Conservation (phyloP, 2,329 filamentous ascomycete species). For the Fusarium concolor region DNA sequence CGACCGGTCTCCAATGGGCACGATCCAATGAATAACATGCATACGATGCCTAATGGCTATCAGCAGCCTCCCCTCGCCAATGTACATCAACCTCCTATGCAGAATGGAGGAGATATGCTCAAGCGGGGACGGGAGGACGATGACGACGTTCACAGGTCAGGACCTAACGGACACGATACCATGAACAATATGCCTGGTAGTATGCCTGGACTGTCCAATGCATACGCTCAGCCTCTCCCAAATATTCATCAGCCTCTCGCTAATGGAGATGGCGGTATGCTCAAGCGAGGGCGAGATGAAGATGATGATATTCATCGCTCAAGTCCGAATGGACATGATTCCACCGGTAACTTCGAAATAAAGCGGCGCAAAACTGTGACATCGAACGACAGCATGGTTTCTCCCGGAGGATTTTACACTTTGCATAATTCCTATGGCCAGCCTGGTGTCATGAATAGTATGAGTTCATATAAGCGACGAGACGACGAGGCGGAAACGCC, state of each 20-base stretch:
- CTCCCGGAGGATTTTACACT: slow-evolving; percentile 22
- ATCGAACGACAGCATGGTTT: slow-evolving; percentile 23
- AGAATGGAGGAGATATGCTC: slow-evolving; percentile 70
- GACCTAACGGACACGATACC: slow-evolving; percentile 77
- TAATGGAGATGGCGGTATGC: slow-evolving; percentile 68
- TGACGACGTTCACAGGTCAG: slow-evolving; percentile 69
- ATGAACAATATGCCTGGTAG: slow-evolving; percentile 71
- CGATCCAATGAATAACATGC: slow-evolving; percentile 71
- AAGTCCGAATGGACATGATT: slow-evolving; percentile 56
- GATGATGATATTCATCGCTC: slow-evolving; percentile 55
- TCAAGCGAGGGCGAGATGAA: slow-evolving; percentile 66
- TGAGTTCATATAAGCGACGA: slow-evolving; percentile 58
- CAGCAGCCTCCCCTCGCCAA: slow-evolving; percentile 62
- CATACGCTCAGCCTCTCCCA: slow-evolving; percentile 69
- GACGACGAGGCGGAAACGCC: slow-evolving; percentile 70
- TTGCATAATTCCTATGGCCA: slow-evolving; percentile 22
- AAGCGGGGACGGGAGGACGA: slow-evolving; percentile 69
- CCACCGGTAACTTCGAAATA: slow-evolving; percentile 65
- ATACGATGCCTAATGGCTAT: slow-evolving; percentile 71
- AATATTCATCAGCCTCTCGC: slow-evolving; percentile 47
- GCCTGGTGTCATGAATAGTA: slow-evolving; percentile 69
- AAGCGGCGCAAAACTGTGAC: slow-evolving; percentile 84
- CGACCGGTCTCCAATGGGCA: slow-evolving; percentile 77
- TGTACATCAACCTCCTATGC: slow-evolving; percentile 49
- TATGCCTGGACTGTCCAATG: slow-evolving; percentile 67